Evolutionary conservation across 164 flowering plant species (phyloP).

Genomic region (Tetracentron sinense): DNA sequence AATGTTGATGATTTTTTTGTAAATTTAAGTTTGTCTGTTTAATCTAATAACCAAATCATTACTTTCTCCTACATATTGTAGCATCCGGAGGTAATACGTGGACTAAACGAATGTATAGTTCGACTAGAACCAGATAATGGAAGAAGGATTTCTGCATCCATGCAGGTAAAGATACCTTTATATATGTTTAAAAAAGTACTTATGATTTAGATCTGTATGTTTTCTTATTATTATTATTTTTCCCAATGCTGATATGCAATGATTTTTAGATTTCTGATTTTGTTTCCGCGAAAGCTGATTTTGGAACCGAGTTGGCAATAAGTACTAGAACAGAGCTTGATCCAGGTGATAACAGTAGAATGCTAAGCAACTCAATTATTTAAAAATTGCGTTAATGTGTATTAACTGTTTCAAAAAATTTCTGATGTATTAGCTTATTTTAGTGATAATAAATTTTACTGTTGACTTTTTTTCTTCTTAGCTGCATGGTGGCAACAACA

Average conservation of each 20-base stretch:
- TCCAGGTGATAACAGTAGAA: constrained; percentile 47
- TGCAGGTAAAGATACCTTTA: constrained; percentile 48
- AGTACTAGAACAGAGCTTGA: constrained; percentile 74
- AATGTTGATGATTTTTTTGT: neutral
- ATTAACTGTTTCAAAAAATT: no score
- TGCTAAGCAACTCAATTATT: neutral
- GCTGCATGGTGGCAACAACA: constrained; percentile 99
- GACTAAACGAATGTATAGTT: constrained; percentile 67
- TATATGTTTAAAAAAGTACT: no score
- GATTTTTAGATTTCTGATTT: constrained; percentile 65
- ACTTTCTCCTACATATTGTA: constrained; percentile 20
- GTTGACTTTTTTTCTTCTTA: constrained; percentile 18
- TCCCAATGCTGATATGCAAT: neutral
- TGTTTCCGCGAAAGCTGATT: constrained; percentile 77
- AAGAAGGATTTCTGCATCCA: constrained; percentile 63
- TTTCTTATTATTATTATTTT: neutral
- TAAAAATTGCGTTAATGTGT: no score
- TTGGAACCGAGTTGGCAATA: constrained; percentile 83
- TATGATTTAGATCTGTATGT: no score
- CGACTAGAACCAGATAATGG: constrained; percentile 54
- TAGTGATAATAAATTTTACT: constrained; percentile 1
- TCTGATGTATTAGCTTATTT: no score
- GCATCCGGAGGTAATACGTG: constrained; percentile 73
- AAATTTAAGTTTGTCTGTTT: neutral
- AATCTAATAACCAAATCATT: neutral